Base-by-base conservation (phyloP, 2,329 filamentous ascomycete genomes). In the Tolypocladium sp. region DNA sequence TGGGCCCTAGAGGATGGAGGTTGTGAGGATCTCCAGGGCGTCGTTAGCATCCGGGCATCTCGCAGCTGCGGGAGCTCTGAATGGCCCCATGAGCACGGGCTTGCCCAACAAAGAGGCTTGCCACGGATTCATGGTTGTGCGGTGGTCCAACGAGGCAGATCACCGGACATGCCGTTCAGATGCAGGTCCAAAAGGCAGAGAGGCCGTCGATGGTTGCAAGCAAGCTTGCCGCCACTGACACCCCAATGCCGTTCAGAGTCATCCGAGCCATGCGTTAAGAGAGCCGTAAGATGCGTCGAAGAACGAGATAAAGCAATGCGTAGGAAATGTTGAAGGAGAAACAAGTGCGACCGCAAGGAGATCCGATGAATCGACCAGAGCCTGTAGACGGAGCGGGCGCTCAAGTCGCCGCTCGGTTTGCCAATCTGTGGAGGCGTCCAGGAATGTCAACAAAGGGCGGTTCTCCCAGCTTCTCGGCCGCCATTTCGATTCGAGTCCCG, bases 141-240 rank as follows among this genome's bases (percentile, higher is more conserved):
- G 63, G 60, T 59, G 61, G 60, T 63, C 62, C 57, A 58, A 56
- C 59, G 35, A 59, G 54, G 46, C 64, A 66, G 63, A 69, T 69
- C 66, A 75, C 72, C 73, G 70, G 73, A 66, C 71, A 66, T 74
- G 73, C 73, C 73, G 70, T 75, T 72, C 72, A 74, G 71, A 69
- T 65, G 60, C 58, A 57, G 59, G 60, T 61, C 64, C 52, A 33
- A 65, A 62, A 61, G 64, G 22, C 53, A 58, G 35, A 60, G 57
- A 60, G 58, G 62, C 54, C 53, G 56, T 51, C 57, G 56, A 40
- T 55, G 61, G 33, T 57, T 44, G 44, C 57, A 57, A 46, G 53
- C 49, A 40, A 44, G 58, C 55, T 52, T 58, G 58, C 49, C 57
- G 58, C 41, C 52, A 42, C 22, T 57, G 62, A 65, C 55, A 55